These are phyloP conservation scores for Monascus purpureus DNA, from an alignment of 495 filamentous ascomycete species.

Conservation along the genomic window DNA sequence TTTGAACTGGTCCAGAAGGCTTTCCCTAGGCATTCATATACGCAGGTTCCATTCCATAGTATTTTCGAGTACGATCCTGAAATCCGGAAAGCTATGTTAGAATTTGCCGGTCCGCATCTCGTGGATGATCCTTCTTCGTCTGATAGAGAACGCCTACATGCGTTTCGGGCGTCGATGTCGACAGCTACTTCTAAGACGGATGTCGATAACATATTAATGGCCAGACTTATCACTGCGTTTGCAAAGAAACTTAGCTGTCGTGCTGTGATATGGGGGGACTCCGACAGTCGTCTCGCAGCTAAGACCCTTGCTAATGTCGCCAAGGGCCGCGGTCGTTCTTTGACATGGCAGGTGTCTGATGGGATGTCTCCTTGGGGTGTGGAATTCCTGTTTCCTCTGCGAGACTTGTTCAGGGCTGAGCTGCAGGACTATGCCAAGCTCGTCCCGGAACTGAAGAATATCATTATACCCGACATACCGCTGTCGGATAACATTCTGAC, in stretches of 20 bases:
- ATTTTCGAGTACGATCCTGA: constrained; percentile 33
- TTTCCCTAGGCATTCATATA: constrained; percentile 49
- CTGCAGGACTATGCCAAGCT: constrained; percentile 46
- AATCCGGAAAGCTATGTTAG: constrained; percentile 13
- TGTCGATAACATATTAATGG: constrained; percentile 53
- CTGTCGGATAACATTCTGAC: constrained; percentile 35
- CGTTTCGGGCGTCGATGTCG: constrained; percentile 42
- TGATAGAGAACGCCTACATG: constrained; percentile 31
- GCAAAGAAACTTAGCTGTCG: constrained; percentile 47
- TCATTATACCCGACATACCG: constrained; percentile 30
- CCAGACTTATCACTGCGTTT: constrained; percentile 49
- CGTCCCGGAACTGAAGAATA: constrained; percentile 33
- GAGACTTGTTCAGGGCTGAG: constrained; percentile 74
- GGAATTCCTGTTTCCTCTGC: constrained; percentile 54
- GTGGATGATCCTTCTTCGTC: constrained; percentile 16
- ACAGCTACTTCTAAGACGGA: constrained; percentile 66
- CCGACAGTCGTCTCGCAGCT: constrained; percentile 75
- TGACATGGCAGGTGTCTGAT: constrained; percentile 73
- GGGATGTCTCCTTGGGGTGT: constrained; percentile 47
- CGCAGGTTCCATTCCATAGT: constrained; percentile 39
- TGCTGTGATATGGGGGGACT: constrained; percentile 68
- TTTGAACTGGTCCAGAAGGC: constrained; percentile 24
- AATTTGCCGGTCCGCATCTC: constrained; percentile 15
- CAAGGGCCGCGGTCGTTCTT: constrained; percentile 70
- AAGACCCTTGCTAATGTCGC: constrained; percentile 76